phyloP scores from a whole-genome alignment of 2,329 filamentous ascomycete species.

The Phoma sp. region DNA sequence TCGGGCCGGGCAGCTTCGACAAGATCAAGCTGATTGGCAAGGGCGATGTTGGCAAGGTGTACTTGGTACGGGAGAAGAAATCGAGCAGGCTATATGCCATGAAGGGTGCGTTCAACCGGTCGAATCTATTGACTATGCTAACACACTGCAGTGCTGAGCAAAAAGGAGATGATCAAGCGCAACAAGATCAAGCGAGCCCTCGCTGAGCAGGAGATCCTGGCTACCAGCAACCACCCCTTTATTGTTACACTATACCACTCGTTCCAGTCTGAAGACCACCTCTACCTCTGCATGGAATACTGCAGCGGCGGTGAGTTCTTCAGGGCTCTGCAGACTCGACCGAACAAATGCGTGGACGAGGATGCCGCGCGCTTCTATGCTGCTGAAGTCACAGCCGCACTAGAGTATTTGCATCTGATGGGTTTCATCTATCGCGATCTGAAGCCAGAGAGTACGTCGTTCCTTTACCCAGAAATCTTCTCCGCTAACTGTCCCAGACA shows the following conservation, averaged over 20 bases:
- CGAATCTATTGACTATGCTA: conserved; percentile 26
- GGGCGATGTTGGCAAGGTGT: conserved; percentile 98
- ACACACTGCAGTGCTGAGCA: conserved; percentile 79
- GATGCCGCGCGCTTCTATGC: conserved; percentile 98
- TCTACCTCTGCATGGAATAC: conserved; percentile 99
- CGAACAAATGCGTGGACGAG: conserved; percentile 96
- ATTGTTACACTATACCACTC: conserved; percentile 99
- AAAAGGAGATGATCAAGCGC: conserved; percentile 99
- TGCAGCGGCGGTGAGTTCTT: conserved; percentile 99
- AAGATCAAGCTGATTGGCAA: conserved; percentile 99
- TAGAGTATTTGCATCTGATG: conserved; percentile 98
- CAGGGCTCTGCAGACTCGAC: conserved; percentile 91
- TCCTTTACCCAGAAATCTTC: background rate
- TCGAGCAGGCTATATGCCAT: conserved; percentile 94
- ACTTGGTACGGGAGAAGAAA: conserved; percentile 97
- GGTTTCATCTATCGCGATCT: conserved; percentile 98
- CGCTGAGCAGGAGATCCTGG: conserved; percentile 96
- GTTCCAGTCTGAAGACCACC: conserved; percentile 97
- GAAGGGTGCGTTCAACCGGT: conserved; percentile 74
- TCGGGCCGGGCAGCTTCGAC: conserved; percentile 94
- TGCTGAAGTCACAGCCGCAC: conserved; percentile 92
- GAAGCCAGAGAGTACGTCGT: conserved; percentile 87
- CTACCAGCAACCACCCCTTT: conserved; percentile 98
- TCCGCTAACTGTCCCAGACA: conserved; percentile 69
- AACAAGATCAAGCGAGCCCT: conserved; percentile 99